Conservation (phyloP, 208 protist species). For the Trypanosoma rangeli region DNA sequence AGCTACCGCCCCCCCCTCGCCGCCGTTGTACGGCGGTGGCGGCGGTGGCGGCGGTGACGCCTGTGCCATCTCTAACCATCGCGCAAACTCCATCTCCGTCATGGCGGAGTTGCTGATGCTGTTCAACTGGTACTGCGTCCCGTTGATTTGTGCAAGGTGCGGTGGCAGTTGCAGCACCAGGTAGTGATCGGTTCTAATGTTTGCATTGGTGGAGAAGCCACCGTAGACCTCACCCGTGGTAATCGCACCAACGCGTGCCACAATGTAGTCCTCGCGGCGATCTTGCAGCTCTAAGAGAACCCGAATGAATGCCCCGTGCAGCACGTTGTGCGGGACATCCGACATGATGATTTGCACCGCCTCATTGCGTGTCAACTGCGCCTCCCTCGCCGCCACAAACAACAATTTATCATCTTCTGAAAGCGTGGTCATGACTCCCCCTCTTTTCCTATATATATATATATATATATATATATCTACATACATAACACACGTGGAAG, state of each 20-base stretch:
- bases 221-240: slow-evolving; percentile 59
- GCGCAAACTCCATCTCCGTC: slow-evolving; percentile 60
- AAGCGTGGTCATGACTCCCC: slow-evolving; percentile 27
- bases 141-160: slow-evolving; percentile 58
- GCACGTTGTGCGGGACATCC: slow-evolving; percentile 23
- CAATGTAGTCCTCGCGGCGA: slow-evolving; percentile 62
- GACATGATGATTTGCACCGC: slow-evolving; percentile 53
- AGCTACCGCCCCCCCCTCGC: not conserved
- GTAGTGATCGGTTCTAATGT: slow-evolving; percentile 51
- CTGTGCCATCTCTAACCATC: slow-evolving; percentile 57
- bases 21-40: not conserved
- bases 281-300: slow-evolving; percentile 68
- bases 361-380: slow-evolving; percentile 74
- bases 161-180: slow-evolving; percentile 57
- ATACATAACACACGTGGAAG: slow-evolving; percentile 9
- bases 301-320: slow-evolving; percentile 67
- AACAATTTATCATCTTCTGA: slow-evolving; percentile 46
- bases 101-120: slow-evolving; percentile 84
- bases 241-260: slow-evolving; percentile 52
- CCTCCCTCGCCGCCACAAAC: slow-evolving; percentile 49
- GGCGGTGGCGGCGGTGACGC: slow-evolving; percentile 15
- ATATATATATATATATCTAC: slow-evolving; percentile 1
- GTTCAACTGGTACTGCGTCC: slow-evolving; percentile 77
- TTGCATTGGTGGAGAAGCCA: slow-evolving; percentile 56
- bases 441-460: slow-evolving; percentile 2